Evolutionary conservation across 495 filamentous ascomycete genomes (phyloP).

Genomic region (Hypoxylon fragiforme): DNA sequence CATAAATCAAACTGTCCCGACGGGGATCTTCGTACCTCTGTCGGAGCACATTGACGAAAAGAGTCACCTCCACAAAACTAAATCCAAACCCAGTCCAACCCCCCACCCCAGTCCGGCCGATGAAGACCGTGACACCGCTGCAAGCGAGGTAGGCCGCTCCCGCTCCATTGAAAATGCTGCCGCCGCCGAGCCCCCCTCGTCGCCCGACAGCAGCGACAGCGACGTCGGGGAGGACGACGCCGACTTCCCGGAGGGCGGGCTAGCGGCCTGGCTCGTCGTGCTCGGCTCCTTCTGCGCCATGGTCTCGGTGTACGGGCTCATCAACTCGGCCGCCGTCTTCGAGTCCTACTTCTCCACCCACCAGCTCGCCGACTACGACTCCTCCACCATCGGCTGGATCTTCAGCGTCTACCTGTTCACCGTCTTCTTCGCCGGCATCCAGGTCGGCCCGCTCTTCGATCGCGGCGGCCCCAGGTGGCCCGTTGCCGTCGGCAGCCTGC

Average conservation of each 20-base stretch:
- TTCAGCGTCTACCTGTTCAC: conserved; percentile 64
- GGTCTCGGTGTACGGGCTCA: conserved; percentile 65
- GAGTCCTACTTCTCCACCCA: conserved; percentile 64
- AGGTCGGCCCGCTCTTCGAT: conserved; percentile 71
- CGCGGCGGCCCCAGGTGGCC: conserved; percentile 59
- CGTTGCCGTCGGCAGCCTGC: conserved; percentile 53
- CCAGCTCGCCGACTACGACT: conserved; percentile 58
- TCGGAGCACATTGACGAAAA: conserved; percentile 32
- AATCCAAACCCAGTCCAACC: conserved; percentile 5
- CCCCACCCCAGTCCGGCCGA: background rate
- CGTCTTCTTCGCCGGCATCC: conserved; percentile 65
- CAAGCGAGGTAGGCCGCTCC: conserved; percentile 11
- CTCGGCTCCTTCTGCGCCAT: conserved; percentile 63
- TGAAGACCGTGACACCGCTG: conserved; percentile 1
- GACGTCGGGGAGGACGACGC: conserved; percentile 24
- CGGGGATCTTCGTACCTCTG: conserved; percentile 6
- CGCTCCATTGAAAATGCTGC: conserved; percentile 7
- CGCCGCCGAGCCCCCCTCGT: conserved; percentile 1
- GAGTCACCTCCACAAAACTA: conserved; percentile 18
- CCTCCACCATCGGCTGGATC: conserved; percentile 67
- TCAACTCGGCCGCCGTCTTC: conserved; percentile 65
- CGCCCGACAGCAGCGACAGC: conserved; percentile 3
- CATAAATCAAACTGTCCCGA: conserved; percentile 44
- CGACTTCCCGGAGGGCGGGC: conserved; percentile 64
- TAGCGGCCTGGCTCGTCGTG: conserved; percentile 63